Evolutionary conservation across 768 basidiomycete species (phyloP), one percentile per base, ranked within the genome.

Genomic region (Saitozyma sp.): DNA sequence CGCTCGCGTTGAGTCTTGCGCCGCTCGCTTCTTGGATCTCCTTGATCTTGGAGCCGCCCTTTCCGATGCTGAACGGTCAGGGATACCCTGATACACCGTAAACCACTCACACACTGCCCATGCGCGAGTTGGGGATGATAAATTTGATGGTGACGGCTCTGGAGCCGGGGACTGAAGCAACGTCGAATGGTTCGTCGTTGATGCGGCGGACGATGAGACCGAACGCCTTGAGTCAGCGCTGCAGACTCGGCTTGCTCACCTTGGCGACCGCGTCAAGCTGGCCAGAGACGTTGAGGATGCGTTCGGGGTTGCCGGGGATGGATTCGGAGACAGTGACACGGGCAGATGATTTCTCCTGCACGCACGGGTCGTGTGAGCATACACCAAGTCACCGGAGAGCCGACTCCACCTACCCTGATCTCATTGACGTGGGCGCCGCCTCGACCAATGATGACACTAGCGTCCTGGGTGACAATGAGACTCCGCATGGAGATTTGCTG

Each of bases 21-120:
- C 96, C 96, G 66, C 90, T 92, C 37, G 96, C 96, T 74, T 99
- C 96, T 78, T 99, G 96, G 67, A 99, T 99, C 82, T 99, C 96
- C 83, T 97, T 97, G 79, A 99, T 99, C 81, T 99, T 99, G 43
- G 89, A 88, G 40, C 96, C 96, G 66, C 89, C 90, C 80, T 96
- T 98, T 60, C 96, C 96, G 74, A 99, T 99, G 63, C 79, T 80
- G 45, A 1, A 13, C 45, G 11, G 13, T 46, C 45, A 54, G 9
- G 42, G 13, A 43, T 41, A 61, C 43, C 8, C 56, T 20, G 19
- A 41, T 49, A 50, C 11, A 37, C 42, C 5, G 43, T 7, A 37
- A 5, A 1, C 13, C 29, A 69, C 76, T 70, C 55, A 79, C 76
- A 97, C 92, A 16, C 93, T 96, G 48, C 95, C 95, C 95, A 98